These are phyloP conservation scores for Suillus tomentosus DNA, from an alignment of 768 basidiomycete genomes.

Conservation along the genomic window DNA sequence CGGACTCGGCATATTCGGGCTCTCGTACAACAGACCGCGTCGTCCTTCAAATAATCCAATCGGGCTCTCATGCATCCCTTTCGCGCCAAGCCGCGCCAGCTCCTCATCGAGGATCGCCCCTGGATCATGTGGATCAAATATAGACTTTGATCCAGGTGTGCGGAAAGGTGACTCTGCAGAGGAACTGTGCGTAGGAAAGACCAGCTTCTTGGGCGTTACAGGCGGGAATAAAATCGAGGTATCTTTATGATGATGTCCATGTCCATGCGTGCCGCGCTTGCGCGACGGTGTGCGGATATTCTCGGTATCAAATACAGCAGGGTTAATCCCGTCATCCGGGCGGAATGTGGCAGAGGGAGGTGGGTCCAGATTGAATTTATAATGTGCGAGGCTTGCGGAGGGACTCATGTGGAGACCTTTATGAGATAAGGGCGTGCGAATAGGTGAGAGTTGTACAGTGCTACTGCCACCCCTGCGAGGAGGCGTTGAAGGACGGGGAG, in stretches of 20 bases:
- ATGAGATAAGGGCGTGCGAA: slow-evolving; percentile 69
- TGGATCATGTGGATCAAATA: slow-evolving; percentile 77
- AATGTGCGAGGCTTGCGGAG: slow-evolving; percentile 62
- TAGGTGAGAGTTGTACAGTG: slow-evolving; percentile 53
- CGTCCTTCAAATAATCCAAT: slow-evolving; percentile 65
- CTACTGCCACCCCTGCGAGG: slow-evolving; percentile 26
- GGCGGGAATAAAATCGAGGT: slow-evolving; percentile 32
- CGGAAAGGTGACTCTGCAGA: slow-evolving; percentile 46
- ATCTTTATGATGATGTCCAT: slow-evolving; percentile 16
- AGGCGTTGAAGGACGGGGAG: slow-evolving; percentile 43
- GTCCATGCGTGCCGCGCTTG: slow-evolving; percentile 36
- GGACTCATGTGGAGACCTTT: slow-evolving; percentile 73
- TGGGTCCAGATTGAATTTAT: slow-evolving; percentile 69
- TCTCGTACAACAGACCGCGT: slow-evolving; percentile 65
- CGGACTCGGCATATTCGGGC: slow-evolving; percentile 65
- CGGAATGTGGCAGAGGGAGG: slow-evolving; percentile 43
- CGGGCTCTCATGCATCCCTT: slow-evolving; percentile 58
- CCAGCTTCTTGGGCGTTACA: slow-evolving; percentile 46
- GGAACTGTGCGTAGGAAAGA: slow-evolving; percentile 33
- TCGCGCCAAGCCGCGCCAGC: slow-evolving; percentile 51
- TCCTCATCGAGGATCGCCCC: slow-evolving; percentile 71
- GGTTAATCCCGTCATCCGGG: slow-evolving; percentile 36
- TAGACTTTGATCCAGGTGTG: slow-evolving; percentile 45
- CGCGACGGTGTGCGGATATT: slow-evolving; percentile 48
- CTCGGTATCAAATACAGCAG: slow-evolving; percentile 38